Percentiles rank a stretch among this genome's conserved stretches.
Conservation (phyloP, 345 rosid genomes). For the Rhizophora apiculata region DNA sequence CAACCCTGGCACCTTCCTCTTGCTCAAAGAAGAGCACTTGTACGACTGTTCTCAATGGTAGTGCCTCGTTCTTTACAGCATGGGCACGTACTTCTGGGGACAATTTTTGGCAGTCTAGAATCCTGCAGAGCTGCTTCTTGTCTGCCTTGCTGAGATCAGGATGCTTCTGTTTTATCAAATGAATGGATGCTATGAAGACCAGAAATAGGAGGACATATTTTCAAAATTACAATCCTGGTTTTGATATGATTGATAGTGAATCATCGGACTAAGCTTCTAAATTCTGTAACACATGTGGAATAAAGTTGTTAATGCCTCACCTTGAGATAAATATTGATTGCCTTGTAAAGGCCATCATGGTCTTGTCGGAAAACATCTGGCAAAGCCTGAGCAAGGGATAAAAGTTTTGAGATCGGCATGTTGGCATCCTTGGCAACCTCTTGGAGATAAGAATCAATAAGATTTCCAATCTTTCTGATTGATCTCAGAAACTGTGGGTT, state of each 20-base stretch:
- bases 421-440: constrained; percentile 61
- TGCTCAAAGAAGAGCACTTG: constrained; percentile 91
- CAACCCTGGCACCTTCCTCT: constrained; percentile 34
- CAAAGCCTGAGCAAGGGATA: constrained; percentile 72
- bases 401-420: constrained; percentile 53
- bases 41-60: constrained; percentile 91
- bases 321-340: constrained; percentile 83
- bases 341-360: constrained; percentile 89
- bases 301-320: constrained; percentile 26
- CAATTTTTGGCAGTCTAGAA: constrained; percentile 88
- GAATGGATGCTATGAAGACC: too few species aligned
- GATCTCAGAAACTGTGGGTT: constrained; percentile 44
- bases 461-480: constrained; percentile 61
- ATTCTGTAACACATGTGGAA: not conserved
- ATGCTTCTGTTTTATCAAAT: constrained; percentile 56
- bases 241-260: too few species aligned
- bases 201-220: too few species aligned
- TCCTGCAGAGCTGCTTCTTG: constrained; percentile 71
- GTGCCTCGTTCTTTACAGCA: constrained; percentile 88
- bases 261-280: too few species aligned
- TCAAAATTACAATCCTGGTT: too few species aligned
- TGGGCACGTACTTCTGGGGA: constrained; percentile 82
- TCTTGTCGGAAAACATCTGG: constrained; percentile 62
- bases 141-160: constrained; percentile 80
- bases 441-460: constrained; percentile 80